phyloP scores from a whole-genome alignment of 1,284 basidiomycete species.

The Pseudozyma sp. region DNA sequence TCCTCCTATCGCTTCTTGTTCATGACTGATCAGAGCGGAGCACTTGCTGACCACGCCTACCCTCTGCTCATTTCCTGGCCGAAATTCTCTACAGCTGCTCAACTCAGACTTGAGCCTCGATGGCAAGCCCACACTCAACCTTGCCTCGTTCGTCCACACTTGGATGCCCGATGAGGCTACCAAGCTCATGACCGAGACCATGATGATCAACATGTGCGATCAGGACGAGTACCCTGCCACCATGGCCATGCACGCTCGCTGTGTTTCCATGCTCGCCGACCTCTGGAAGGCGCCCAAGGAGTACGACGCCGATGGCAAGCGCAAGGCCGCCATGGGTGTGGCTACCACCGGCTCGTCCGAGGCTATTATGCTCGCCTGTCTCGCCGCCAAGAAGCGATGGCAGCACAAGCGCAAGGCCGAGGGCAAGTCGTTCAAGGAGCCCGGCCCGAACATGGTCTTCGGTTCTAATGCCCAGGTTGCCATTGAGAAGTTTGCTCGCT shows the following conservation, averaged over 20 bases:
- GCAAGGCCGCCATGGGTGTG: constrained; percentile 71
- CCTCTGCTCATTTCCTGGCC: no score
- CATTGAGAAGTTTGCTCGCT: constrained; percentile 77
- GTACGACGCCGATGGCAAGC: constrained; percentile 44
- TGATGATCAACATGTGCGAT: constrained; percentile 81
- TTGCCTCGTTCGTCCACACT: constrained; percentile 75
- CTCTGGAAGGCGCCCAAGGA: constrained; percentile 81
- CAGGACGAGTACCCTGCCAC: constrained; percentile 85
- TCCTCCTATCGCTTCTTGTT: neutral
- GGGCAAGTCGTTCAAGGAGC: constrained; percentile 72
- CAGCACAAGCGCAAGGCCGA: constrained; percentile 86
- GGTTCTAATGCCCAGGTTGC: constrained; percentile 81
- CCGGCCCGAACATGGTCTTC: constrained; percentile 79
- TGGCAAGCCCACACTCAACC: constrained; percentile 81
- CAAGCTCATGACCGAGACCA: constrained; percentile 73
- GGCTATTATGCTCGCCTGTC: constrained; percentile 86
- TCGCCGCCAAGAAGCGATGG: constrained; percentile 95
- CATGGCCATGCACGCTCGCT: constrained; percentile 68
- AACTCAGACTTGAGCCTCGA: constrained; percentile 78
- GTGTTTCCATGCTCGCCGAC: constrained; percentile 85
- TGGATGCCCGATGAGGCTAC: constrained; percentile 73
- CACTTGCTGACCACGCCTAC: neutral
- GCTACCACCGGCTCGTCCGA: constrained; percentile 95
- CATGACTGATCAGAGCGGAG: neutral
- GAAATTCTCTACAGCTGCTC: constrained; percentile 77